Conservation (phyloP, 2,329 filamentous ascomycete genomes). For the Sclerotinia sclerotiorum region DNA sequence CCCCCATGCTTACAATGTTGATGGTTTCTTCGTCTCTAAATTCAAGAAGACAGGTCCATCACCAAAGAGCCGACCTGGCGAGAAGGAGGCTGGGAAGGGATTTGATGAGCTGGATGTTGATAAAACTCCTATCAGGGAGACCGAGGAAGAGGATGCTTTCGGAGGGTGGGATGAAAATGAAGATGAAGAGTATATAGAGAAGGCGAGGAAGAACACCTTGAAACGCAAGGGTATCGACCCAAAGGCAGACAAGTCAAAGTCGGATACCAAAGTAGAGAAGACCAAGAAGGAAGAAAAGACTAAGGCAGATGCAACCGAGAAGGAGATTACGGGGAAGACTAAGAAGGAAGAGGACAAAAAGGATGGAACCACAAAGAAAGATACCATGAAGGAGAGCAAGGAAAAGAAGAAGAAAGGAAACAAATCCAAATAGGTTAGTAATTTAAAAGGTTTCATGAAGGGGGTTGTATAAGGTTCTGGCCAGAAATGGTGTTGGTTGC, state of each 20-base stretch:
- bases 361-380: background rate
- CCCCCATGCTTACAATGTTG: slow-evolving; percentile 89
- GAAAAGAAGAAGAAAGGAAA: slow-evolving; percentile 21
- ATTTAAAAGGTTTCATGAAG: background rate
- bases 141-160: slow-evolving; percentile 55
- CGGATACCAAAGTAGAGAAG: slow-evolving; percentile 28
- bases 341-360: slow-evolving; percentile 11
- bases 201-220: slow-evolving; percentile 71
- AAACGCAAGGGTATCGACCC: slow-evolving; percentile 74
- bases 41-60: slow-evolving; percentile 89
- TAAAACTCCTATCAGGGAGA: slow-evolving; percentile 57
- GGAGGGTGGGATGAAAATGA: slow-evolving; percentile 74
- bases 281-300: slow-evolving; percentile 9
- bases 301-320: slow-evolving; percentile 1
- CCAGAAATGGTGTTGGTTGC: slow-evolving; percentile 2
- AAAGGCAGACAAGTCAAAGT: slow-evolving; percentile 49
- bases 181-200: slow-evolving; percentile 69
- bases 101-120: slow-evolving; percentile 56
- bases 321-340: background rate
- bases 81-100: slow-evolving; percentile 35
- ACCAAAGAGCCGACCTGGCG: slow-evolving; percentile 49
- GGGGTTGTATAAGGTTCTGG: background rate
- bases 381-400: slow-evolving; percentile 10
- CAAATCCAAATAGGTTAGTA: slow-evolving; percentile 19
- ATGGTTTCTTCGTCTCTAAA: slow-evolving; percentile 98